Evolutionary conservation across 2,329 filamentous ascomycete species (phyloP).

Genomic region (Calonectria multiphialidica): DNA sequence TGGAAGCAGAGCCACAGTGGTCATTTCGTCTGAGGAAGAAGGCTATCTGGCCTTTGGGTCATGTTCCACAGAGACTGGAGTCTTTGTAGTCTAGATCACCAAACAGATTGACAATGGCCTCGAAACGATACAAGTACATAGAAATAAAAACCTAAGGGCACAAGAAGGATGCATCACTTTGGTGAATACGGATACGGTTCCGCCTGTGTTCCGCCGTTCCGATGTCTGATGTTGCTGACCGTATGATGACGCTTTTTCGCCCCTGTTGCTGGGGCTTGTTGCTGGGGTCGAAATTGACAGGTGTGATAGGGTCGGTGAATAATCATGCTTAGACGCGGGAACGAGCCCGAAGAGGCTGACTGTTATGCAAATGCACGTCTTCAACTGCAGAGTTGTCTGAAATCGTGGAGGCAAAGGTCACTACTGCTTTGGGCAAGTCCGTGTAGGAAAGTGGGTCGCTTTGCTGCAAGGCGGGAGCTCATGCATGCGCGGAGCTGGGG

Average conservation of each 20-base stretch:
- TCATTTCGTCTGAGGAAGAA: constrained; percentile 10
- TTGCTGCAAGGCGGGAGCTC: constrained; percentile 40
- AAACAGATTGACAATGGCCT: constrained; percentile 33
- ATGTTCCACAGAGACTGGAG: constrained; percentile 12
- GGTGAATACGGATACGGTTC: background rate
- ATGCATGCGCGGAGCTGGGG: constrained; percentile 36
- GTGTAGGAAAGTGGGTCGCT: constrained; percentile 31
- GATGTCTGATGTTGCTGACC: background rate
- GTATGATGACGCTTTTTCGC: background rate
- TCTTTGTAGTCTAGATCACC: constrained; percentile 38
- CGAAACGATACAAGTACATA: constrained; percentile 30
- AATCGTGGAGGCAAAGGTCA: constrained; percentile 14
- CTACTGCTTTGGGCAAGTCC: constrained; percentile 47
- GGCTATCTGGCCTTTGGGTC: constrained; percentile 18
- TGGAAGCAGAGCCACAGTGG: background rate
- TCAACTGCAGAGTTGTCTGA: background rate
- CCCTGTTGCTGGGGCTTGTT: background rate
- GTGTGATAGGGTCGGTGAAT: background rate
- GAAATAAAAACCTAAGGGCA: constrained; percentile 21
- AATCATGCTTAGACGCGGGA: background rate
- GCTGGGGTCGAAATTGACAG: background rate
- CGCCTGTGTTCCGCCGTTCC: background rate
- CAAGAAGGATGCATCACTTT: background rate
- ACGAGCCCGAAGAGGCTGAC: background rate
- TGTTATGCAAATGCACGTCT: background rate